A percentile compares a stretch with the other conserved stretches of the same genome.
Conservation (phyloP, 805 yeast species). For the Zygosaccharomyces siamensis region DNA sequence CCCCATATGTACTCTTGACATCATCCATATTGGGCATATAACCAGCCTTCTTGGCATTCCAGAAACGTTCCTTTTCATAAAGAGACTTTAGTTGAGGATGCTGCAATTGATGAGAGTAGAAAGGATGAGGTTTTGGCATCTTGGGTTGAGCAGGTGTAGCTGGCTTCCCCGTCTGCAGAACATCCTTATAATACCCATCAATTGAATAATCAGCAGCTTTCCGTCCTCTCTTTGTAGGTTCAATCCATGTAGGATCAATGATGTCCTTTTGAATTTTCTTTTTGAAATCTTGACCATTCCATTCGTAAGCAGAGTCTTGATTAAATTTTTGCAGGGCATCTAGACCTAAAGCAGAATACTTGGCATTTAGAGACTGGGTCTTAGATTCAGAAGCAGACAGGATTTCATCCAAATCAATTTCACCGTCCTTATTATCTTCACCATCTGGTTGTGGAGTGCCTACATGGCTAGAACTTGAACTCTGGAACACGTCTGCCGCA, state of each 20-base stretch:
- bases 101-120: constrained; percentile 88
- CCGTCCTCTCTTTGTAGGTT: constrained; percentile 80
- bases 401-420: constrained; percentile 54
- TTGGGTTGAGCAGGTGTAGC: constrained; percentile 54
- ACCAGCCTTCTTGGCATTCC: constrained; percentile 62
- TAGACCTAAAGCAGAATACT: constrained; percentile 62
- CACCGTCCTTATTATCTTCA: constrained; percentile 36
- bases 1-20: constrained; percentile 37
- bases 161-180: constrained; percentile 64
- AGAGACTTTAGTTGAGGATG: constrained; percentile 71
- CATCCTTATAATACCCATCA: constrained; percentile 81
- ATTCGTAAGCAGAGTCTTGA: constrained; percentile 72
- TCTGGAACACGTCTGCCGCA: constrained; percentile 56
- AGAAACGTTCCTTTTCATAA: constrained; percentile 75
- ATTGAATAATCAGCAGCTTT: constrained; percentile 81
- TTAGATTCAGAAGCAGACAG: constrained; percentile 57
- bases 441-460: constrained; percentile 30
- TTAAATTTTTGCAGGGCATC: constrained; percentile 76
- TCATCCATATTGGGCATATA: constrained; percentile 64
- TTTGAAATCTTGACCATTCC: constrained; percentile 83
- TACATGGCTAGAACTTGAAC: constrained; percentile 18
- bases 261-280: constrained; percentile 47
- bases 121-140: constrained; percentile 77
- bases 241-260: constrained; percentile 65
- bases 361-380: constrained; percentile 55